These are phyloP conservation scores for Colletotrichum sp. DNA, from an alignment of 2,329 filamentous ascomycete species.

Conservation along the genomic window DNA sequence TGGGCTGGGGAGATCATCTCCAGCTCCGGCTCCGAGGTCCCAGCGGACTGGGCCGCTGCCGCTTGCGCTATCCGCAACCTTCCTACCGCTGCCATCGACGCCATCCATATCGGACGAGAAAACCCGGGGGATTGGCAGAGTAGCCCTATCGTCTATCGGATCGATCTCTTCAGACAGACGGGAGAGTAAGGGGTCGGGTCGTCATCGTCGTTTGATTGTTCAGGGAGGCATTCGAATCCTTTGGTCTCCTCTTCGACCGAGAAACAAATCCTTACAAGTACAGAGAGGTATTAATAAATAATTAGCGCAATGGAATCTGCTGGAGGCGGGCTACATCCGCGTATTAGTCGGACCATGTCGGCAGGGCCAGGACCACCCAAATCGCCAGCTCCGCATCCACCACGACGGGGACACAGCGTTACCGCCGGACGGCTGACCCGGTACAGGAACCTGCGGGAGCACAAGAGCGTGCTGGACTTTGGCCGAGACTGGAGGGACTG, in stretches of 20 bases:
- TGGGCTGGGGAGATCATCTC: conserved; percentile 2
- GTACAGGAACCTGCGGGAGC: conserved; percentile 17
- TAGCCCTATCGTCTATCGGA: not conserved
- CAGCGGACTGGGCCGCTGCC: conserved; percentile 19
- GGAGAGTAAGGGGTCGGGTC: not conserved
- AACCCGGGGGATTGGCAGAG: not conserved
- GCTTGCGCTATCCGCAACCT: not conserved
- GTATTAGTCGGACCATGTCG: conserved; percentile 19
- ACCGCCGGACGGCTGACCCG: not conserved
- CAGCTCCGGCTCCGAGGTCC: conserved; percentile 15
- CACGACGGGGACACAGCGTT: conserved; percentile 13
- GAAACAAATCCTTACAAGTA: not conserved
- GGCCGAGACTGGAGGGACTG: conserved; percentile 18
- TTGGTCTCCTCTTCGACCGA: not conserved
- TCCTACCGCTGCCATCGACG: not conserved
- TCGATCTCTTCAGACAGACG: not conserved
- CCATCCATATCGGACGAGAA: conserved; percentile 1
- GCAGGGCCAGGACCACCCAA: conserved; percentile 18
- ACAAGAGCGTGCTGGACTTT: conserved; percentile 19
- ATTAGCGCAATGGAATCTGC: conserved; percentile 5
- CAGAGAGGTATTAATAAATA: not conserved
- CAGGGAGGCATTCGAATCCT: not conserved
- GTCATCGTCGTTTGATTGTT: not conserved
- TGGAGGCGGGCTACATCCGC: not conserved
- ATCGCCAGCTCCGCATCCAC: conserved; percentile 17